Base-by-base conservation (phyloP, 2,329 filamentous ascomycete species). In the Diaporthe citrichinensis region DNA sequence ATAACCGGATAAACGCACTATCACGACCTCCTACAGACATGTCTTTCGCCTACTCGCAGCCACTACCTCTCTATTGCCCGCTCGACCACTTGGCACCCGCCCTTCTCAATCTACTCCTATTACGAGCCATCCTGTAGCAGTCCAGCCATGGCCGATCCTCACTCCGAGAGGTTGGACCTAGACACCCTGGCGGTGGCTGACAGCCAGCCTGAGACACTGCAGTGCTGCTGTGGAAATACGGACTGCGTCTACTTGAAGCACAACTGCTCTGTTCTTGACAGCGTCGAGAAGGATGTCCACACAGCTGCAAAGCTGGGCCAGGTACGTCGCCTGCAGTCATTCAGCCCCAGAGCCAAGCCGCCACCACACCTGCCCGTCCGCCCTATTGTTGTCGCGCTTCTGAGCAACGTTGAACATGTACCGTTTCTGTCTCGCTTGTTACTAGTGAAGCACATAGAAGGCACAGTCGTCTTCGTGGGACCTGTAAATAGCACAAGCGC, bases 271-370 rank as follows among this genome's bases (percentile, higher is more conserved):
- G 89, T 95, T 77, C 88, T 98, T 62, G 92, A 95, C 79, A 93
- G 91, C 77, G 89, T 98, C 78, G 96, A 98, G 85, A 94, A 93
- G 80, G 95, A 98, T 86, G 94, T 98, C 72, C 92, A 93, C 80
- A 95, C 92, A 71, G 97, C 97, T 55, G 97, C 95, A 67, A 90
- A 94, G 82, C 90, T 98, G 80, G 97, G 97, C 78, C 94, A 98
- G 94, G 96, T 98, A 93, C 83, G 94, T 77, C 36, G 31, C 57
- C 59, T 71, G 53, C 28, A 51, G 12, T 72, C 25, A 67, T 36
- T 61, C 58, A 44, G 71, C 65, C 65, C 49, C 65, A 51, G 61
- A 41, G 41, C 57, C 59, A 23, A 57, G 61, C 73, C 72, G 53
- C 53, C 71, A 51, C 61, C 17, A n/a, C 25, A 55, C 65, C 36